Percentiles rank a stretch among this genome's conserved stretches.
Conservation (phyloP, 805 yeast species). For the Metschnikowia dekortorum region DNA sequence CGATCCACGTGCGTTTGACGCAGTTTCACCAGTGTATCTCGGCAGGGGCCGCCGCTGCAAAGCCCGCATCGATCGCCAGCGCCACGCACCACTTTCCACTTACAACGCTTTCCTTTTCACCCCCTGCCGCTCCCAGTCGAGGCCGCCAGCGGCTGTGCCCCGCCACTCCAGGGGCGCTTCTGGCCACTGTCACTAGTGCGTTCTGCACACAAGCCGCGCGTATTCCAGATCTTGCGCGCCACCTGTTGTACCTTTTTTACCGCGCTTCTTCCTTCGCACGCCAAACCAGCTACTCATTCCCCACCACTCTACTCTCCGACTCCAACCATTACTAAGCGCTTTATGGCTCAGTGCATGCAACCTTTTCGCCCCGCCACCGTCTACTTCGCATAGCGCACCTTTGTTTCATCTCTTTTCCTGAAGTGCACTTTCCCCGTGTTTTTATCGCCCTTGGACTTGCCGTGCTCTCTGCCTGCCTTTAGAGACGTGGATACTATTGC, state of each 20-base stretch:
- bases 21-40: neutral
- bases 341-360: neutral
- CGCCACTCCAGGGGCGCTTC: neutral
- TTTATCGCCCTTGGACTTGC: neutral
- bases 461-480: neutral
- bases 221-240: constrained; percentile 1
- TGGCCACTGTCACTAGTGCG: neutral
- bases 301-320: neutral
- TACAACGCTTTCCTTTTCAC: neutral
- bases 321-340: neutral
- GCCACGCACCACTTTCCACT: neutral
- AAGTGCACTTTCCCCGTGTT: too few species aligned
- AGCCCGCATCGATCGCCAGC: too few species aligned
- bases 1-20: constrained; percentile 3
- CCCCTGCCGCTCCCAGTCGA: neutral
- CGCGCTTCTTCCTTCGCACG: constrained; percentile 2
- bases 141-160: too few species aligned
- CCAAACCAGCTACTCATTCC: neutral
- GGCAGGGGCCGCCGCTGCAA: neutral
- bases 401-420: too few species aligned
- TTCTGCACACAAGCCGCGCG: neutral
- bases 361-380: neutral
- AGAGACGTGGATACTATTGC: neutral
- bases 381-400: neutral
- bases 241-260: constrained; percentile 4